Conservation (phyloP, 331 rosid genomes). For the Pyrus hybrid region DNA sequence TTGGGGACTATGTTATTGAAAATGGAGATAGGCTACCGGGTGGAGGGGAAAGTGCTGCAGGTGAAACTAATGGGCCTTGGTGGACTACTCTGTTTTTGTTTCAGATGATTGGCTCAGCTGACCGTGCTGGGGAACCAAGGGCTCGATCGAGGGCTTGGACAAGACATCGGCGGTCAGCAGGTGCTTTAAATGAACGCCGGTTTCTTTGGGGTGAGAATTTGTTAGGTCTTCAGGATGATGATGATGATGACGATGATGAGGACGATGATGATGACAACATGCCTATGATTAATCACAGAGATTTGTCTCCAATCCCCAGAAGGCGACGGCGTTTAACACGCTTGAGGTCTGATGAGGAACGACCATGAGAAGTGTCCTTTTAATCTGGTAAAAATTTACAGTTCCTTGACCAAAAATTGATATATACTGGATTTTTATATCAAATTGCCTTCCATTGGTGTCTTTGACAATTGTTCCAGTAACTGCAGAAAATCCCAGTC, state of each 20-base stretch:
- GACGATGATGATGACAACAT: conserved; percentile 37
- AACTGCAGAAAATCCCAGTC: conserved; percentile 18
- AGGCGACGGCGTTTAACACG: conserved; percentile 64
- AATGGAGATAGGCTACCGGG: conserved; percentile 63
- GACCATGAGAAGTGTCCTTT: conserved; percentile 26
- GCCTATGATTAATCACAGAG: conserved; percentile 34
- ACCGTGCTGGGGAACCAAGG: conserved; percentile 55
- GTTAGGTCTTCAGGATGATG: conserved; percentile 54
- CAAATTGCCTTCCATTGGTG: conserved; percentile 13
- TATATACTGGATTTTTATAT: conserved; percentile 16
- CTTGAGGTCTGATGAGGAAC: conserved; percentile 63
- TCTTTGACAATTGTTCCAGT: conserved; percentile 35
- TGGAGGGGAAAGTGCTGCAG: conserved; percentile 42
- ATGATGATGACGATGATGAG: conserved; percentile 21
- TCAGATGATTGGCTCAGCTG: conserved; percentile 77
- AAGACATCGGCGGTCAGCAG: conserved; percentile 54
- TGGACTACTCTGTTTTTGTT: conserved; percentile 62
- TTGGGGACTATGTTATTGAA: conserved; percentile 84
- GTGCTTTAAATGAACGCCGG: conserved; percentile 50
- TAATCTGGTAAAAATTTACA: conserved; percentile 41
- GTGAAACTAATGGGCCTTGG: conserved; percentile 48
- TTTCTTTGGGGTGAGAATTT: conserved; percentile 82
- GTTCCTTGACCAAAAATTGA: conserved; percentile 16
- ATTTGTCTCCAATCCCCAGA: conserved; percentile 56
- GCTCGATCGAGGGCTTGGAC: conserved; percentile 63